Base-by-base conservation (phyloP, 2,329 filamentous ascomycete genomes). In the Scedosporium apiospermum region DNA sequence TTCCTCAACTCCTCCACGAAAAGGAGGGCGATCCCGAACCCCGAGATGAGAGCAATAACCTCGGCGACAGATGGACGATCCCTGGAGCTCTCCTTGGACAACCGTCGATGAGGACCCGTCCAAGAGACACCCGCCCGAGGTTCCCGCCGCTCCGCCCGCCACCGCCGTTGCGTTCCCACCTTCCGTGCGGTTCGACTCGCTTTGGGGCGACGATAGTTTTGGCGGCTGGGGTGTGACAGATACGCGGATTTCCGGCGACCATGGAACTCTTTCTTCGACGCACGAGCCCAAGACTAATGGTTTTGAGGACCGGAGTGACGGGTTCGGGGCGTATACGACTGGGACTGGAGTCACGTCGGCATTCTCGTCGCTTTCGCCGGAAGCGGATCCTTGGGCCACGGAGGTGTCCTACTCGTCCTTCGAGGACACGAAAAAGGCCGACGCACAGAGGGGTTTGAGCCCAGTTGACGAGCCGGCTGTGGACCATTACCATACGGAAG, bases 1-100 rank as follows among this genome's bases (percentile, higher is more conserved):
- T 12, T 55, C 51, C 3, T 23, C 12, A 6, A 55, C 44, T 14
- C 51, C 51, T 55, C 51, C 51, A n/a, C 51, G 51, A 3, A 55
- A 55, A 55, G 51, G 51, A 55, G 51, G 51, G 18, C n/a, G 21
- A 23, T 55, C 23, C 23, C 51, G 12, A 14, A 55, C 51, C 51
- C 51, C 51, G 57, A 58, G 27, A 58, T 58, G 57, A 58, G 23
- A 58, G 7, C 27, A 18, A 34, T 58, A 30, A 58, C 27, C 27
- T 38, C 38, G 51, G 21, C 23, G 16, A 16, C 30, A 38, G 57
- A 58, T 58, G 57, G 38, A 58, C 16, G 34, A 58, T 58, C 57
- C 57, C 23, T 58, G 57, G 57, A 58, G 57, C 27, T 58, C 57
- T 27, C 30, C 57, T 38, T 58, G 57, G 57, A 34, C 57, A 5